Conservation (phyloP, 305 asterid genomes). For the Fraxinus floribunda region DNA sequence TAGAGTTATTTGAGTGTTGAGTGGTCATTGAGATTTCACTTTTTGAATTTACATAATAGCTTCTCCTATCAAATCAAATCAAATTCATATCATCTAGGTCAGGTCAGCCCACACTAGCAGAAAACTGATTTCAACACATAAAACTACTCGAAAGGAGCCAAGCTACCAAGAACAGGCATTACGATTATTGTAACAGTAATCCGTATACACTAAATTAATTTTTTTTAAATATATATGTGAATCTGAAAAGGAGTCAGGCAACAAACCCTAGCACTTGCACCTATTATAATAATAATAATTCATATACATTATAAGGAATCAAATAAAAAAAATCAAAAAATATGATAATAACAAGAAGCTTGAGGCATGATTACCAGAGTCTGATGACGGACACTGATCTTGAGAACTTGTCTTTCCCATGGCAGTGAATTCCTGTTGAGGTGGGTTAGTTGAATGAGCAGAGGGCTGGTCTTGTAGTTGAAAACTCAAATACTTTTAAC, state of each 20-base stretch:
- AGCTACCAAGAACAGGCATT: not conserved
- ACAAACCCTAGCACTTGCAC: not conserved
- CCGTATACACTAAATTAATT: not conserved
- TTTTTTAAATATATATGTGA: not conserved
- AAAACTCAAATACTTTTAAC: conserved; percentile 37
- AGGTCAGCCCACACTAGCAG: not conserved
- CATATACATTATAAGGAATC: not conserved
- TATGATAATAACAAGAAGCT: not conserved
- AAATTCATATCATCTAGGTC: not conserved
- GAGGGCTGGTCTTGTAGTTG: conserved; percentile 41
- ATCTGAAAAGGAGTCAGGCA: not conserved
- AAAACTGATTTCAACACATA: not conserved
- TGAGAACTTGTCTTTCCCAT: conserved; percentile 57
- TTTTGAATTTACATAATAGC: not conserved
- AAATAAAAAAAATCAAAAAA: not conserved
- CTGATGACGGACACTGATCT: conserved; percentile 66
- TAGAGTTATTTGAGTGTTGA: not conserved
- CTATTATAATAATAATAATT: not conserved
- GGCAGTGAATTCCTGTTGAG: conserved; percentile 37
- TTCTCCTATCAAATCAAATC: not conserved
- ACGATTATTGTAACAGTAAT: not conserved
- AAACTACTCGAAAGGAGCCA: not conserved
- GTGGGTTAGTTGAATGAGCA: conserved; percentile 38
- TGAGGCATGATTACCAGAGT: conserved; percentile 47
- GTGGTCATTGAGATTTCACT: not conserved